Evolutionary conservation across 768 basidiomycete genomes (phyloP).

Genomic region (Auricularia cornea): DNA sequence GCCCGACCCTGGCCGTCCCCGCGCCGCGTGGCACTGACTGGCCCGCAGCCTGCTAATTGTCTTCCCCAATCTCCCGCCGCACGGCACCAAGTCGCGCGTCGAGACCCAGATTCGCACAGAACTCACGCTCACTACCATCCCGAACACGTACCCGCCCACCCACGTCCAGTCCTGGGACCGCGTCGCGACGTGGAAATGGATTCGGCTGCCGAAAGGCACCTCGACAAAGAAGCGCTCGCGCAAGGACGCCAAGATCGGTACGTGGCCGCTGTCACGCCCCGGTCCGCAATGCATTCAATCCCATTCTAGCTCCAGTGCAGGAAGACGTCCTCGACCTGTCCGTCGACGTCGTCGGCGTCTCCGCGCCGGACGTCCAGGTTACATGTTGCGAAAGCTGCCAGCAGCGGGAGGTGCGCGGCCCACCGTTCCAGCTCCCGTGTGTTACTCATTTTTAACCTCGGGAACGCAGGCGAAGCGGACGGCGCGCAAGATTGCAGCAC

Average conservation of each 20-base stretch:
- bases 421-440: not conserved
- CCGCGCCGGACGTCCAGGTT: constrained; percentile 67
- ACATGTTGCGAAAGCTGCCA: constrained; percentile 84
- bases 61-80: constrained; percentile 73
- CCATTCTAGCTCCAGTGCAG: constrained; percentile 46
- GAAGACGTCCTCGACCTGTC: constrained; percentile 66
- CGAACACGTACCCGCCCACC: constrained; percentile 6
- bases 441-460: constrained; percentile 6
- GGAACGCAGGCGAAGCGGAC: constrained; percentile 67
- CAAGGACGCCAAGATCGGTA: constrained; percentile 78
- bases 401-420: constrained; percentile 56
- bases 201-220: constrained; percentile 71
- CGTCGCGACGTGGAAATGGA: constrained; percentile 86
- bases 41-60: constrained; percentile 61
- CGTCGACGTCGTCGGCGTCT: constrained; percentile 71
- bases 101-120: constrained; percentile 83
- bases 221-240: constrained; percentile 78
- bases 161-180: constrained; percentile 43
- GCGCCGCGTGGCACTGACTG: not conserved
- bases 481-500: constrained; percentile 79
- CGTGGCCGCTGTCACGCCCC: constrained; percentile 8
- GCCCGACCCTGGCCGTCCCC: not conserved
- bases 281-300: constrained; percentile 7
- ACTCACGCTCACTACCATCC: constrained; percentile 6
- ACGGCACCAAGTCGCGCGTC: constrained; percentile 86